A percentile compares a stretch with the other conserved stretches of the same genome.
Conservation (phyloP, 768 basidiomycete species). For the Rubroboletus pulcherrimus region DNA sequence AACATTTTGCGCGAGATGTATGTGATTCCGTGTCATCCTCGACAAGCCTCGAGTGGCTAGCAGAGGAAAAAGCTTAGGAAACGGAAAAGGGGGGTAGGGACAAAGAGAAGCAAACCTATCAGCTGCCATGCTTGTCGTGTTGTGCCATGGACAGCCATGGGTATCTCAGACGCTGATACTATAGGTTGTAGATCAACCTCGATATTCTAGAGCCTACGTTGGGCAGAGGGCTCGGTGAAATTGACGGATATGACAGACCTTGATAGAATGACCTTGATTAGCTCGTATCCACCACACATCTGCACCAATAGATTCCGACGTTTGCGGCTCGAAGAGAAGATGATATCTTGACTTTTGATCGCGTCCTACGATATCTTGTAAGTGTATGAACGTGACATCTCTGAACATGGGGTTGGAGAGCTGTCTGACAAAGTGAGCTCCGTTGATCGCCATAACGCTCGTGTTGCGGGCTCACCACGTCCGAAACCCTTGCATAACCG, state of each 20-base stretch:
- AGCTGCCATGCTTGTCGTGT: constrained; percentile 60
- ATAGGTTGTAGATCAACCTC: constrained; percentile 65
- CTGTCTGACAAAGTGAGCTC: constrained; percentile 36
- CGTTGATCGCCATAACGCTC: not conserved
- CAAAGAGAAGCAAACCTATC: constrained; percentile 48
- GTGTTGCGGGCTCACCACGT: constrained; percentile 63
- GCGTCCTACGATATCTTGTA: constrained; percentile 61
- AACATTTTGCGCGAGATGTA: constrained; percentile 85
- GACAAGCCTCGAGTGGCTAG: constrained; percentile 70
- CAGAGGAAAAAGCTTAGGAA: not conserved
- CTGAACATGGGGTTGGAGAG: constrained; percentile 67
- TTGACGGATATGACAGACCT: constrained; percentile 40
- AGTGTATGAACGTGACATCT: constrained; percentile 46
- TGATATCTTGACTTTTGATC: constrained; percentile 69
- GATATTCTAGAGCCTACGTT: constrained; percentile 46
- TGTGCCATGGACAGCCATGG: constrained; percentile 84
- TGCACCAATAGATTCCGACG: constrained; percentile 22
- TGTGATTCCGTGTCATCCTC: constrained; percentile 85
- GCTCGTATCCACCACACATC: constrained; percentile 84
- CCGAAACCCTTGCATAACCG: constrained; percentile 78
- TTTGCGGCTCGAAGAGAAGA: constrained; percentile 49
- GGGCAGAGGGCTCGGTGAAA: not conserved
- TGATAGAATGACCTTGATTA: constrained; percentile 86
- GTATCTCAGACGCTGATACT: constrained; percentile 55
- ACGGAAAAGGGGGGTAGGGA: not conserved